These are phyloP conservation scores for Fusarium torulosum DNA, from an alignment of 2,329 filamentous ascomycete genomes.

Conservation along the genomic window DNA sequence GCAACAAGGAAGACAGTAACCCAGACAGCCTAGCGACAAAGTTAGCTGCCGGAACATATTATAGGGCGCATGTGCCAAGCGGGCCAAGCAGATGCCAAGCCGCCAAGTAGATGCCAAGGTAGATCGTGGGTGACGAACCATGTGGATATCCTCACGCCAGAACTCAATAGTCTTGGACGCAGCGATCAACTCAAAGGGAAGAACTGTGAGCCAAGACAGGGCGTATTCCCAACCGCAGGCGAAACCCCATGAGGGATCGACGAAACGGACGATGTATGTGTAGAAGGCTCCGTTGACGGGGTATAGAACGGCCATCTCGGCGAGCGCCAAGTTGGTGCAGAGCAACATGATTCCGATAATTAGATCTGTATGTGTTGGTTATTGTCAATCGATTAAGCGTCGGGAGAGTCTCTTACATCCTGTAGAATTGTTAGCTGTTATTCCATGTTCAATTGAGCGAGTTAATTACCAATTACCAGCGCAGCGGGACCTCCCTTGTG, in stretches of 20 bases:
- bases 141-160: constrained; percentile 75
- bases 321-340: constrained; percentile 84
- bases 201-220: constrained; percentile 84
- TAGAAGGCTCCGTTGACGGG: constrained; percentile 94
- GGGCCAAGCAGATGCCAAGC: constrained; percentile 8
- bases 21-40: constrained; percentile 68
- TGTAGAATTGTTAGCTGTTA: constrained; percentile 3
- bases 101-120: constrained; percentile 13
- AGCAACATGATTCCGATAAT: constrained; percentile 39
- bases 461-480: constrained; percentile 73
- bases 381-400: not conserved
- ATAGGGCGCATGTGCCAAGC: constrained; percentile 15
- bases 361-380: constrained; percentile 52
- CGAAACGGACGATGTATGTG: constrained; percentile 88
- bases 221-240: constrained; percentile 97
- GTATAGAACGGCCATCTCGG: constrained; percentile 90
- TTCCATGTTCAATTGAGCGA: not conserved
- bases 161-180: constrained; percentile 86
- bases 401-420: constrained; percentile 12
- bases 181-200: constrained; percentile 88
- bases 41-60: constrained; percentile 6
- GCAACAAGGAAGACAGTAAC: constrained; percentile 83
- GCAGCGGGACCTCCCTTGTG: constrained; percentile 80
- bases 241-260: constrained; percentile 95
- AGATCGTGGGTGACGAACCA: constrained; percentile 46